These are phyloP conservation scores for Alternaria brassicicola DNA, from an alignment of 2,329 filamentous ascomycete genomes.

Conservation along the genomic window DNA sequence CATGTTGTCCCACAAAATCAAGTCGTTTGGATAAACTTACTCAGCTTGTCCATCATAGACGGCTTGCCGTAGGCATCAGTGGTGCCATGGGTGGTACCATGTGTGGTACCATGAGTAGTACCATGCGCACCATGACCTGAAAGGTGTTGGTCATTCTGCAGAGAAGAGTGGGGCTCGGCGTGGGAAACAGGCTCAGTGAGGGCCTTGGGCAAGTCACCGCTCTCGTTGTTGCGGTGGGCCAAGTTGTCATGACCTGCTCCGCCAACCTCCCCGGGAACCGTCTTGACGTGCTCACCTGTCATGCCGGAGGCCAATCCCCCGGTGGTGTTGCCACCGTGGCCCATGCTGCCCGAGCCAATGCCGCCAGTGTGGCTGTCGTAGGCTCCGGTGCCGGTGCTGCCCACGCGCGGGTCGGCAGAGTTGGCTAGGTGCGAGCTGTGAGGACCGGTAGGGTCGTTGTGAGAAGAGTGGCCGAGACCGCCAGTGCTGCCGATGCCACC, in stretches of 20 bases:
- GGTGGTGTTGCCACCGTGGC: background rate
- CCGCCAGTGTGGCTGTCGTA: slow-evolving; percentile 2
- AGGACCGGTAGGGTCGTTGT: slow-evolving; percentile 3
- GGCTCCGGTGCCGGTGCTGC: slow-evolving; percentile 32
- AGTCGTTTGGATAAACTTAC: background rate
- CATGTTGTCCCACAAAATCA: background rate
- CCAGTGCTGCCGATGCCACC: slow-evolving; percentile 2
- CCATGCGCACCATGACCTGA: background rate
- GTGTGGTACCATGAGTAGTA: background rate
- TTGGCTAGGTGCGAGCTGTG: slow-evolving; percentile 21
- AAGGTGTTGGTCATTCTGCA: background rate
- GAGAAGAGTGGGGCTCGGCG: slow-evolving; percentile 10
- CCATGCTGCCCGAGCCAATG: background rate
- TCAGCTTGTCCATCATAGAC: slow-evolving; percentile 57
- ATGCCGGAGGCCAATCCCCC: no score
- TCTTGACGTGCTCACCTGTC: slow-evolving; percentile 9
- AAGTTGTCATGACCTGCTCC: slow-evolving; percentile 3
- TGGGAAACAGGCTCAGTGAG: slow-evolving; percentile 11
- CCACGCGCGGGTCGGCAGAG: slow-evolving; percentile 47
- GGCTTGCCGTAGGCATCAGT: slow-evolving; percentile 46
- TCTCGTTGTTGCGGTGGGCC: slow-evolving; percentile 10
- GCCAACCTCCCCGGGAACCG: background rate
- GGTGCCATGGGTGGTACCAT: background rate
- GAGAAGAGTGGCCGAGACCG: background rate
- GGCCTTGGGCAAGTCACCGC: slow-evolving; percentile 14